Percentiles rank a stretch among this genome's conserved stretches.
Conservation (phyloP, 306 rosid genomes). For the Rubus idaeus region DNA sequence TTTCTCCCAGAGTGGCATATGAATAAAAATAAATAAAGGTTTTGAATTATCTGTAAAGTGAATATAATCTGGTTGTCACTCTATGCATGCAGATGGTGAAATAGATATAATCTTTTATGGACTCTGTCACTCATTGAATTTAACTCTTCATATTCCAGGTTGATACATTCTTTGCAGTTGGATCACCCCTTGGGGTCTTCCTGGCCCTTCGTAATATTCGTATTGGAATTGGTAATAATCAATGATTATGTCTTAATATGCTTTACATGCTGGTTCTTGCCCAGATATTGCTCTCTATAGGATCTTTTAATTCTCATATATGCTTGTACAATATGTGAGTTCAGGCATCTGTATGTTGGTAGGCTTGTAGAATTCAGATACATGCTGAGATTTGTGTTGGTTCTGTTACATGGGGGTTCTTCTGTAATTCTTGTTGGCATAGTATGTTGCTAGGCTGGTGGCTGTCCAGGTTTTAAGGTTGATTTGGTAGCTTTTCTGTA, state of each 20-base stretch:
- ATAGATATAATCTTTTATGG: not conserved
- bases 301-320: not conserved
- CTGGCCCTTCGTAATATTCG: conserved; percentile 93
- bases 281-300: not conserved
- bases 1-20: not conserved
- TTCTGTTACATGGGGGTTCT: not conserved
- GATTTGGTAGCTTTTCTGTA: conserved; percentile 1
- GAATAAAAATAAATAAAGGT: not conserved
- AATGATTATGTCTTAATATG: conserved; percentile 19
- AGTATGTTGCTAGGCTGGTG: not conserved
- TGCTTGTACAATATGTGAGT: not conserved
- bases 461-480: conserved; percentile 3
- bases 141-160: conserved; percentile 53
- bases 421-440: not conserved
- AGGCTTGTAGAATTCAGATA: not conserved
- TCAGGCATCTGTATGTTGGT: not conserved
- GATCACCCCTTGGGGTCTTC: conserved; percentile 98
- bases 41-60: not conserved
- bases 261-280: conserved; percentile 17
- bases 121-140: conserved; percentile 21
- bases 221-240: conserved; percentile 71
- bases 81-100: not conserved
- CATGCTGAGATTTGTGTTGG: not conserved
- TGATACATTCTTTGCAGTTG: conserved; percentile 98
- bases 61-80: not conserved